Evolutionary conservation across 176 grass and related monocot genomes (phyloP).

Genomic region (Lolium multiflorum): DNA sequence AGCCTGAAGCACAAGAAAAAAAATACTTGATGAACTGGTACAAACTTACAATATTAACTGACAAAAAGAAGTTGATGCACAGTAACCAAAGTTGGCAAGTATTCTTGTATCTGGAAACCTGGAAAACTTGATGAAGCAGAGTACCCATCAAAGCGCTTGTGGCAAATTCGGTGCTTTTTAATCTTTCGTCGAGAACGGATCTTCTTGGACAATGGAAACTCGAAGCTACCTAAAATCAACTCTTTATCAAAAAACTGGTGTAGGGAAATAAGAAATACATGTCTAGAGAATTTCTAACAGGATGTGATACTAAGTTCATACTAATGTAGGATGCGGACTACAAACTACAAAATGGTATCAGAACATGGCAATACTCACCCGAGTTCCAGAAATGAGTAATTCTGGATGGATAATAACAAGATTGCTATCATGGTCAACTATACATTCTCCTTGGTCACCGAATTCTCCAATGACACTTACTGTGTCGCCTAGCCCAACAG

Average conservation of each 20-base stretch:
- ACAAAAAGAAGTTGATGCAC: constrained; percentile 23
- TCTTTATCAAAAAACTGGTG: constrained; percentile 23
- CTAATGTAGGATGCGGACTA: constrained; percentile 17
- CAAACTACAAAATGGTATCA: constrained; percentile 25
- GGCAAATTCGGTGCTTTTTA: constrained; percentile 84
- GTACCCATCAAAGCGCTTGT: constrained; percentile 83
- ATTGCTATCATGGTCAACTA: constrained; percentile 70
- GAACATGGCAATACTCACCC: constrained; percentile 65
- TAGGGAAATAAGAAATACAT: constrained; percentile 3
- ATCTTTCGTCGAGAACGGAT: constrained; percentile 88
- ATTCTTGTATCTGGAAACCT: constrained; percentile 60
- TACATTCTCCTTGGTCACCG: constrained; percentile 67
- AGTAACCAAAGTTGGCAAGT: constrained; percentile 21
- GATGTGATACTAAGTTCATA: not conserved
- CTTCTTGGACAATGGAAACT: constrained; percentile 94
- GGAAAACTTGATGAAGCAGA: constrained; percentile 98
- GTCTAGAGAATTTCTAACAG: constrained; percentile 18
- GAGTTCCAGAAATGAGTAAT: constrained; percentile 86
- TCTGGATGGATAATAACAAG: constrained; percentile 89
- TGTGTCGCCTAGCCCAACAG: constrained; percentile 78
- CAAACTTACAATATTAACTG: constrained; percentile 34
- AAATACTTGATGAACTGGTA: not conserved
- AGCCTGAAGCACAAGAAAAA: constrained; percentile 57
- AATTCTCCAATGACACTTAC: constrained; percentile 91
- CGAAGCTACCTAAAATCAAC: constrained; percentile 82